Evolutionary conservation across 2,329 filamentous ascomycete species (phyloP).

Genomic region (Hirsutella rhossiliensis): DNA sequence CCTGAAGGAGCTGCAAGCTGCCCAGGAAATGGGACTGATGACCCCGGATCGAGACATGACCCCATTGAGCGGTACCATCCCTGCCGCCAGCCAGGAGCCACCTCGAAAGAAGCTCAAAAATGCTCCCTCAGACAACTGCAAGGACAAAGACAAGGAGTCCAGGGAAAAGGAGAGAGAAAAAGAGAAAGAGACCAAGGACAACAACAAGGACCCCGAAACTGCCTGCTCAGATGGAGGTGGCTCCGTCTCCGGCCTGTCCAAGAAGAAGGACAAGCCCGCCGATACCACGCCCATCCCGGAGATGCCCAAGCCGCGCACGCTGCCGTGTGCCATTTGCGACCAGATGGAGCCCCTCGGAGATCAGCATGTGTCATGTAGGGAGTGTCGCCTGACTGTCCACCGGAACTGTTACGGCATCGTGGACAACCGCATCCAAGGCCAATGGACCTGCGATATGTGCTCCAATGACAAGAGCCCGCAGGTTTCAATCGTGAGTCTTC

Average conservation of each 20-base stretch:
- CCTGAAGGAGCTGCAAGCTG: slow-evolving; percentile 56
- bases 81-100: slow-evolving; percentile 31
- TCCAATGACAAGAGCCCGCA: slow-evolving; percentile 84
- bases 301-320: slow-evolving; percentile 61
- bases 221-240: slow-evolving; percentile 31
- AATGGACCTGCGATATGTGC: slow-evolving; percentile 96
- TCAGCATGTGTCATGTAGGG: slow-evolving; percentile 65
- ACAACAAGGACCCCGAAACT: slow-evolving; percentile 29
- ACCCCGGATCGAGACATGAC: slow-evolving; percentile 30
- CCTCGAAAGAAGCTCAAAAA: slow-evolving; percentile 56
- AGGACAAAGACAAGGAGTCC: slow-evolving; percentile 37
- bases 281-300: slow-evolving; percentile 55
- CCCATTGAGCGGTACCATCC: slow-evolving; percentile 18
- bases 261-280: slow-evolving; percentile 49
- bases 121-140: slow-evolving; percentile 27
- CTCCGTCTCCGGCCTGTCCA: slow-evolving; percentile 22
- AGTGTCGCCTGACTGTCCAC: slow-evolving; percentile 87
- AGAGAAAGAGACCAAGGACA: slow-evolving; percentile 18
- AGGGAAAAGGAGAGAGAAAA: too few species aligned
- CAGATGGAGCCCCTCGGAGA: slow-evolving; percentile 61
- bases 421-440: slow-evolving; percentile 55
- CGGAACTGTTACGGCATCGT: slow-evolving; percentile 82
- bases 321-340: slow-evolving; percentile 80
- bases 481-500: slow-evolving; percentile 69
- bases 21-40: slow-evolving; percentile 43